Evolutionary conservation across 345 rosid genomes (phyloP).

Genomic region (Xanthoceras sorbifolium): DNA sequence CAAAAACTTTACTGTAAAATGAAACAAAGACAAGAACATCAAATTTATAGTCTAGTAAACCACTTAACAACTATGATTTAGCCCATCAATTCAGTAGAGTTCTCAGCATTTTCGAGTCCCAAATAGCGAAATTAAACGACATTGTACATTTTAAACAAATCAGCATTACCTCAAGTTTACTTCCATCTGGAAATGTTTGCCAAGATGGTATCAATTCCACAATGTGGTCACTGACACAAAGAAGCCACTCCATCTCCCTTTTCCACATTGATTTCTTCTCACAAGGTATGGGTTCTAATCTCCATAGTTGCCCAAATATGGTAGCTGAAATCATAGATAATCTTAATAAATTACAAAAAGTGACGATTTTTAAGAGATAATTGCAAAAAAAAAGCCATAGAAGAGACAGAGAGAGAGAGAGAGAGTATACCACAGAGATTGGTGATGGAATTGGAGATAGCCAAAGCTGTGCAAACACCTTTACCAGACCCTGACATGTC

Average conservation of each 20-base stretch:
- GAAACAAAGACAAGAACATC: background rate
- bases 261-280: conserved; percentile 92
- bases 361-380: conserved; percentile 2
- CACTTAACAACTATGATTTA: background rate
- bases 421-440: conserved; percentile 75
- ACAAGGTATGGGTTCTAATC: conserved; percentile 70
- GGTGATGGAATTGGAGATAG: conserved; percentile 92
- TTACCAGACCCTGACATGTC: conserved; percentile 98
- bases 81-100: background rate
- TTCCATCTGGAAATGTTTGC: conserved; percentile 88
- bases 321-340: conserved; percentile 49
- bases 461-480: conserved; percentile 88
- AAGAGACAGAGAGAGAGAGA: background rate
- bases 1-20: background rate
- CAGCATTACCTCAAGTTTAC: conserved; percentile 75
- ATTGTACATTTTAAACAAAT: background rate
- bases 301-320: conserved; percentile 92
- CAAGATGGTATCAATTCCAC: conserved; percentile 91
- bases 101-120: background rate
- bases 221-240: conserved; percentile 82
- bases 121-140: background rate
- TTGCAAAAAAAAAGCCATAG: background rate
- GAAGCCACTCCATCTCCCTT: conserved; percentile 92
- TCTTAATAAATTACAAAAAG: background rate
- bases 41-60: background rate